These are phyloP conservation scores for Plectosphaerella plurivora DNA, from an alignment of 2,329 filamentous ascomycete species.

Conservation along the genomic window DNA sequence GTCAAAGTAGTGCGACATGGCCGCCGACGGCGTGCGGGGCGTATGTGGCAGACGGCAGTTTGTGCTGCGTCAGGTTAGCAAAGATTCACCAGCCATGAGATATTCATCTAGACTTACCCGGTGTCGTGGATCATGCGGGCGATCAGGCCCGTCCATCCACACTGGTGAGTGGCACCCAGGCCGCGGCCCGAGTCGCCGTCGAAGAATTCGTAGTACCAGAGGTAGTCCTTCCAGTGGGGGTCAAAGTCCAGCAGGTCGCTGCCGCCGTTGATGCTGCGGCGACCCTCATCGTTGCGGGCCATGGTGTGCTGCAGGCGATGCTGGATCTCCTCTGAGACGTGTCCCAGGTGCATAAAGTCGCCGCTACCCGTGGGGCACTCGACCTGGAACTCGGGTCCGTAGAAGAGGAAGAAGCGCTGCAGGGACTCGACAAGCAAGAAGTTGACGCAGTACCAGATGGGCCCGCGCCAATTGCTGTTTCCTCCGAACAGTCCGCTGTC, in stretches of 20 bases:
- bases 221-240: slow-evolving; percentile 84
- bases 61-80: slow-evolving; percentile 45
- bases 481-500: slow-evolving; percentile 93
- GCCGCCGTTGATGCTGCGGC: slow-evolving; percentile 81
- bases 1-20: slow-evolving; percentile 92
- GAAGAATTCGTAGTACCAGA: slow-evolving; percentile 98
- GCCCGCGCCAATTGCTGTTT: slow-evolving; percentile 96
- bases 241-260: slow-evolving; percentile 87
- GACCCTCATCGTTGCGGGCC: slow-evolving; percentile 75
- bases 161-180: slow-evolving; percentile 88
- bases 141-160: slow-evolving; percentile 92
- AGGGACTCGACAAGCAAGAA: slow-evolving; percentile 90
- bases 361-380: slow-evolving; percentile 93
- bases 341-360: slow-evolving; percentile 91
- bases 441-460: slow-evolving; percentile 95
- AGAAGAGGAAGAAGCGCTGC: slow-evolving; percentile 95
- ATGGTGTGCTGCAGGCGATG: slow-evolving; percentile 92
- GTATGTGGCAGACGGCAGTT: slow-evolving; percentile 91
- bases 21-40: slow-evolving; percentile 77
- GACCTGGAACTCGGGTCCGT: slow-evolving; percentile 80
- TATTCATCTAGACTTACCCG: slow-evolving; percentile 56
- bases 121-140: slow-evolving; percentile 98
- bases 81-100: neutral
- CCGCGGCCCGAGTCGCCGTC: slow-evolving; percentile 88
- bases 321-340: slow-evolving; percentile 92